Conservation (phyloP, 2,329 filamentous ascomycete genomes). For the Aspergillus terreus region DNA sequence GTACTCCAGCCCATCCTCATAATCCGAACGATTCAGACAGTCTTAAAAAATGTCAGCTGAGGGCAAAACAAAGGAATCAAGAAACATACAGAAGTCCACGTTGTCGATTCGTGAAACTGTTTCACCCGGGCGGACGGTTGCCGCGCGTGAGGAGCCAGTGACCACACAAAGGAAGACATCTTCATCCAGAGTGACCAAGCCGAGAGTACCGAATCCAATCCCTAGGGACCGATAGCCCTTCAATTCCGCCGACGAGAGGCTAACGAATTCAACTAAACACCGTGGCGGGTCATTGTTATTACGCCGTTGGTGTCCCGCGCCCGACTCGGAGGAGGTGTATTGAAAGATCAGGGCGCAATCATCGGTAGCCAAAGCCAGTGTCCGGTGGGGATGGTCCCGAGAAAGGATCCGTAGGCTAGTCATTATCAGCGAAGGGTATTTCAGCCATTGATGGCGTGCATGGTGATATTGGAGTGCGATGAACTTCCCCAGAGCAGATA, state of each 20-base stretch:
- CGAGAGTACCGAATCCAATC: conserved; percentile 79
- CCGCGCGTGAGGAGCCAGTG: conserved; percentile 72
- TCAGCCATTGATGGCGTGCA: not conserved
- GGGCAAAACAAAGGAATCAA: not conserved
- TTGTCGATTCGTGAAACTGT: conserved; percentile 80
- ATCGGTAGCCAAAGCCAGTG: conserved; percentile 78
- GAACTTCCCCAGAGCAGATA: no score
- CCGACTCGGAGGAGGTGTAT: conserved; percentile 63
- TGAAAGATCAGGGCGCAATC: conserved; percentile 81
- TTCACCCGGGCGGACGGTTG: conserved; percentile 80
- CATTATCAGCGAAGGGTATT: conserved; percentile 31
- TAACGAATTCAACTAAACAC: conserved; percentile 87
- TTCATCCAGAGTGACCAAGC: conserved; percentile 74
- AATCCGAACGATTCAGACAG: conserved; percentile 81
- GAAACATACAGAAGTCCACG: conserved; percentile 69
- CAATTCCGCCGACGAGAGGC: conserved; percentile 62
- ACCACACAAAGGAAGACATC: conserved; percentile 92
- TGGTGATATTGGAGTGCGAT: not conserved
- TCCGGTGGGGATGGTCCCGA: conserved; percentile 80
- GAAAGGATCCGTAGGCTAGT: conserved; percentile 72
- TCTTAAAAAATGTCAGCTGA: conserved; percentile 46
- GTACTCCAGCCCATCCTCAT: conserved; percentile 69
- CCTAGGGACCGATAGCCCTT: conserved; percentile 74
- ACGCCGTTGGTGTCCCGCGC: conserved; percentile 39
- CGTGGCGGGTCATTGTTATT: conserved; percentile 42